A percentile compares a stretch with the other conserved stretches of the same genome.
These are phyloP conservation scores for Crinitomyces ghanaensis DNA, from an alignment of 805 yeast genomes.

Conservation along the genomic window DNA sequence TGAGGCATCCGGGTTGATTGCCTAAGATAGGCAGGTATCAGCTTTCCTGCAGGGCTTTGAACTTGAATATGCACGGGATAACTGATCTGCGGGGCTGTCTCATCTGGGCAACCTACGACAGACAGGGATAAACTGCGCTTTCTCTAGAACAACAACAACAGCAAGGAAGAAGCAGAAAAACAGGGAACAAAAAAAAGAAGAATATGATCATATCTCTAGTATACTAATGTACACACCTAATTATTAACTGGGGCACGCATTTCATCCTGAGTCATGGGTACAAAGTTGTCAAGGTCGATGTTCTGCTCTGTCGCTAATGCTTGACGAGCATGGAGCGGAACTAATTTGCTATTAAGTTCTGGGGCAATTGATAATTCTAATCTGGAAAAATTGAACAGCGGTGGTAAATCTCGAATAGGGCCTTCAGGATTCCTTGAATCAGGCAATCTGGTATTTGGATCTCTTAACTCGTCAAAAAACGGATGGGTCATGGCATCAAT, in stretches of 20 bases:
- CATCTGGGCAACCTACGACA: too few relatives aligned
- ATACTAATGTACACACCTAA: too few relatives aligned
- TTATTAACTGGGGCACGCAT: slow-evolving; percentile 12
- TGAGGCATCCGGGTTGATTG: too few relatives aligned
- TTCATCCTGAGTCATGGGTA: slow-evolving; percentile 32
- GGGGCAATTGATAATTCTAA: slow-evolving; percentile 42
- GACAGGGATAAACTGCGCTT: too few relatives aligned
- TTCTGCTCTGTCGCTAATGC: slow-evolving; percentile 29
- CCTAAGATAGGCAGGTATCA: too few relatives aligned
- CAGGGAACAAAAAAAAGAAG: too few relatives aligned
- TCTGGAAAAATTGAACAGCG: slow-evolving; percentile 62
- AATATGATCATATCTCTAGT: too few relatives aligned
- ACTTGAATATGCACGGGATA: too few relatives aligned
- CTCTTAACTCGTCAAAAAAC: slow-evolving; percentile 78
- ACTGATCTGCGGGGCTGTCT: too few relatives aligned
- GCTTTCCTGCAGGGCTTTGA: too few relatives aligned
- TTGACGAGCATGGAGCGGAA: slow-evolving; percentile 32
- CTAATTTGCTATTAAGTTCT: slow-evolving; percentile 28
- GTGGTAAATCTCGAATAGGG: slow-evolving; percentile 67
- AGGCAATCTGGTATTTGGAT: slow-evolving; percentile 32
- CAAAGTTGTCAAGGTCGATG: slow-evolving; percentile 45
- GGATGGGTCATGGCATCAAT: slow-evolving; percentile 75
- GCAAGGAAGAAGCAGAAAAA: too few relatives aligned
- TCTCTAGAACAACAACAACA: too few relatives aligned
- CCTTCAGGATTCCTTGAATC: slow-evolving; percentile 41